Evolutionary conservation across 1,284 basidiomycete genomes (phyloP).

Genomic region (Apiotrichum akiyoshidainum): DNA sequence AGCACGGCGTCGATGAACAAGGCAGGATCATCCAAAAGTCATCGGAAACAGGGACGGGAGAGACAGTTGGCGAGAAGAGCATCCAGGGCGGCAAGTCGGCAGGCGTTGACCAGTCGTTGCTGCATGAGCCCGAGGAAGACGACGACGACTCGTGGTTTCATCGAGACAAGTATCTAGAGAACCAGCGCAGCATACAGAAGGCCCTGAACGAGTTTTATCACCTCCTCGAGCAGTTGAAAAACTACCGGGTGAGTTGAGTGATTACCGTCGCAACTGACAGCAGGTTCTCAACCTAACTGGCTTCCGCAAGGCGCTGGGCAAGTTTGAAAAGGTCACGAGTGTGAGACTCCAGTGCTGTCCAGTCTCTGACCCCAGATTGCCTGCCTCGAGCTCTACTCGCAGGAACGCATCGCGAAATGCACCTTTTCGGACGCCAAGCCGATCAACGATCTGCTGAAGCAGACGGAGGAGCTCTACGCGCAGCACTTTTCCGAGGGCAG

Average conservation of each 20-base stretch:
- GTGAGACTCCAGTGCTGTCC: conserved; percentile 87
- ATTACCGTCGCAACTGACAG: not conserved
- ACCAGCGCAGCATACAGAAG: conserved; percentile 74
- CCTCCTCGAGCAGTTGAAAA: conserved; percentile 70
- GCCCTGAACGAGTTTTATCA: conserved; percentile 83
- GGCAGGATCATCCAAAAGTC: not conserved
- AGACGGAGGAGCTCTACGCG: conserved; percentile 71
- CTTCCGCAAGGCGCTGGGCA: conserved; percentile 86
- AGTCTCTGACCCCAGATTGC: conserved; percentile 74
- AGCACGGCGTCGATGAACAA: not conserved
- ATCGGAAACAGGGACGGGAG: not conserved
- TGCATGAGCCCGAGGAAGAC: not conserved
- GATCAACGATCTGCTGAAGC: conserved; percentile 65
- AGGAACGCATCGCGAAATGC: conserved; percentile 60
- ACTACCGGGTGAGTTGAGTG: conserved; percentile 58
- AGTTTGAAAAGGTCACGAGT: conserved; percentile 85
- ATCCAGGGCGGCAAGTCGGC: not conserved
- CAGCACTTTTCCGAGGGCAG: conserved; percentile 74
- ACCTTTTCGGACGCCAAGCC: conserved; percentile 56
- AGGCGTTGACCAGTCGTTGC: not conserved
- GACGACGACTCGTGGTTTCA: conserved; percentile 62
- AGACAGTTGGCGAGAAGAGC: not conserved
- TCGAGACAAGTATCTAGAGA: conserved; percentile 60
- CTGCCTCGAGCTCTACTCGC: conserved; percentile 67
- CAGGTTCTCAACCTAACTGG: conserved; percentile 76